phyloP scores from a whole-genome alignment of 2,329 filamentous ascomycete species.

The Fusarium beomiforme region DNA sequence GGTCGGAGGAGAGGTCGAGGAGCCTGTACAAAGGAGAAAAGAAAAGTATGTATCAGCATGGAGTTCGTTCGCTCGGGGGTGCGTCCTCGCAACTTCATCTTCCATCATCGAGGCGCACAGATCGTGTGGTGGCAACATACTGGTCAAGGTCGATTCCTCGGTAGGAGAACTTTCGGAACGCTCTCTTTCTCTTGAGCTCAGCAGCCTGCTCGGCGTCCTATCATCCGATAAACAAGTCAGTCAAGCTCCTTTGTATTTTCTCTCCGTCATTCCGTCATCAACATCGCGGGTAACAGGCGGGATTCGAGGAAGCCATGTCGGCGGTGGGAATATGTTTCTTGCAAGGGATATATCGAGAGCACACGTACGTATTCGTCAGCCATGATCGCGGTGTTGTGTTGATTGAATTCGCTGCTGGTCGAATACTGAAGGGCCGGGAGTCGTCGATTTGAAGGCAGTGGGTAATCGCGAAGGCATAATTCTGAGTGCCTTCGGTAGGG shows the following conservation, averaged over 20 bases:
- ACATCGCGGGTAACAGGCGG: constrained; percentile 7
- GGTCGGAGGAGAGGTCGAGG: constrained; percentile 97
- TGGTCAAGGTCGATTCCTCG: constrained; percentile 99
- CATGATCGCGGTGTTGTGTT: constrained; percentile 70
- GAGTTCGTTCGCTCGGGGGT: constrained; percentile 7
- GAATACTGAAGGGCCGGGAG: constrained; percentile 53
- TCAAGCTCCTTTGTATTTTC: constrained; percentile 23
- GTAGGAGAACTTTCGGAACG: constrained; percentile 99
- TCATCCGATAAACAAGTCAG: constrained; percentile 46
- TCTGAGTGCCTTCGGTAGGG: constrained; percentile 44
- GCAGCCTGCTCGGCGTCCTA: constrained; percentile 98
- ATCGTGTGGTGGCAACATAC: constrained; percentile 67
- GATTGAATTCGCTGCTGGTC: constrained; percentile 56
- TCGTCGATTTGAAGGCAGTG: constrained; percentile 47
- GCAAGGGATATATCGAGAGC: constrained; percentile 31
- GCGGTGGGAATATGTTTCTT: constrained; percentile 18
- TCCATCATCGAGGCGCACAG: constrained; percentile 43
- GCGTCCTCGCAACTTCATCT: constrained; percentile 11
- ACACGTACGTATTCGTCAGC: constrained; percentile 91
- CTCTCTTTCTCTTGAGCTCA: constrained; percentile 99
- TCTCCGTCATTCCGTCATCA: constrained; percentile 5
- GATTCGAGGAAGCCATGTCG: constrained; percentile 37
- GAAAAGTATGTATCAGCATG: constrained; percentile 39
- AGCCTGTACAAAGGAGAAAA: constrained; percentile 69
- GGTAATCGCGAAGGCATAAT: constrained; percentile 17